Evolutionary conservation across 805 yeast species (phyloP).

Genomic region (Candida loeiensis): DNA sequence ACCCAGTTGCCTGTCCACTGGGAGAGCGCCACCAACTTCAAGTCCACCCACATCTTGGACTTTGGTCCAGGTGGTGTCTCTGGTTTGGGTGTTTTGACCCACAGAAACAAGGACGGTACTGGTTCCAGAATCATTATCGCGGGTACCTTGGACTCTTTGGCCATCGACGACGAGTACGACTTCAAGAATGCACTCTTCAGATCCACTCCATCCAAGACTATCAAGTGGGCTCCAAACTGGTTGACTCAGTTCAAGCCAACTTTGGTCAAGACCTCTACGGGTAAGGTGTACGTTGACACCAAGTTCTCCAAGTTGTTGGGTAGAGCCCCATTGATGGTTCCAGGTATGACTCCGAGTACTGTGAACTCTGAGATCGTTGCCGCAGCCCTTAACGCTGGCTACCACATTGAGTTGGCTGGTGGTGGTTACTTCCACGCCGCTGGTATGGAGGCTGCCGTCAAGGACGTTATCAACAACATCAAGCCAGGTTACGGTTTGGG

Average conservation of each 20-base stretch:
- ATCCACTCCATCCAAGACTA: constrained; percentile 49
- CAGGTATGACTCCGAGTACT: constrained; percentile 99
- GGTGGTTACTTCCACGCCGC: constrained; percentile 91
- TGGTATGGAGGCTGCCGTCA: constrained; percentile 70
- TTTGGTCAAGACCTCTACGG: constrained; percentile 67
- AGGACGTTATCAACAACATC: constrained; percentile 60
- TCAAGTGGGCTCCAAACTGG: constrained; percentile 90
- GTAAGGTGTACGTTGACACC: constrained; percentile 84
- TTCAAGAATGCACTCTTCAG: constrained; percentile 94
- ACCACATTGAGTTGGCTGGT: constrained; percentile 96
- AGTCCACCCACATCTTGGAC: constrained; percentile 86
- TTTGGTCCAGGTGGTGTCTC: constrained; percentile 99
- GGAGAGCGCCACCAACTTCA: constrained; percentile 83
- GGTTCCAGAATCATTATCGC: constrained; percentile 94
- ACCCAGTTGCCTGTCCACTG: constrained; percentile 89
- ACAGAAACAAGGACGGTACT: constrained; percentile 97
- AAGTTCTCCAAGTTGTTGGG: constrained; percentile 89
- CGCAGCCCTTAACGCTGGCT: constrained; percentile 93
- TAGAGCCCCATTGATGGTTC: constrained; percentile 94
- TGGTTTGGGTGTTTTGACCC: constrained; percentile 93
- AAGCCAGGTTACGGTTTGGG: constrained; percentile 89
- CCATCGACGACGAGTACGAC: constrained; percentile 81
- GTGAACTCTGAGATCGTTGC: constrained; percentile 92
- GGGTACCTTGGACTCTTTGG: constrained; percentile 71
- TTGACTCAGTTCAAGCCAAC: constrained; percentile 81